phyloP scores from a whole-genome alignment of 164 flowering plant genomes.

The Berberis vulgaris region DNA sequence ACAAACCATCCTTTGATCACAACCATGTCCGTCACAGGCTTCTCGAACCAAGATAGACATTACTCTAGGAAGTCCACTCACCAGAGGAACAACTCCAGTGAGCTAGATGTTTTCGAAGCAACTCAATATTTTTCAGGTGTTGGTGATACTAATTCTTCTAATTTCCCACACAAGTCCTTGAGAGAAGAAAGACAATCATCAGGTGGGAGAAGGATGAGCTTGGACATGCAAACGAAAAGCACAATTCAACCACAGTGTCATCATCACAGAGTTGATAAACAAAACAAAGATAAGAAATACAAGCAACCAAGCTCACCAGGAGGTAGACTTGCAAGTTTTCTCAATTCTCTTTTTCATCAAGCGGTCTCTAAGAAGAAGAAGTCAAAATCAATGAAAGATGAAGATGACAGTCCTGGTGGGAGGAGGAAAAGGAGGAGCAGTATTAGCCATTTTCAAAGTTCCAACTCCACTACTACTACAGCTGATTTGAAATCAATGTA shows the following conservation, averaged over 20 bases:
- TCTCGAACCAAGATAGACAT: conserved; percentile 18
- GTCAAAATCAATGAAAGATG: conserved; percentile 43
- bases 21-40: conserved; percentile 35
- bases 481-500: conserved; percentile 11
- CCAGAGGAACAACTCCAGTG: conserved; percentile 53
- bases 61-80: conserved; percentile 35
- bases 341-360: conserved; percentile 65
- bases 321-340: conserved; percentile 53
- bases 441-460: conserved; percentile 26
- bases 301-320: conserved; percentile 92
- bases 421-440: conserved; percentile 37
- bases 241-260: conserved; percentile 16
- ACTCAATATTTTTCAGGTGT: conserved; percentile 62
- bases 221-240: conserved; percentile 37
- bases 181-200: conserved; percentile 27
- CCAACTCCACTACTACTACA: not conserved
- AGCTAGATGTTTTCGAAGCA: conserved; percentile 89
- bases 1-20: not conserved
- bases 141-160: conserved; percentile 19
- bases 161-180: conserved; percentile 17
- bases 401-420: conserved; percentile 47
- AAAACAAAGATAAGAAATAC: conserved; percentile 34
- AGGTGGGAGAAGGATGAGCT: conserved; percentile 54
- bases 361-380: conserved; percentile 71
- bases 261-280: conserved; percentile 16